A percentile compares a stretch with the other conserved stretches of the same genome.
Evolutionary conservation across 2,329 filamentous ascomycete species (phyloP).

Genomic region (Pseudogymnoascus sp.): DNA sequence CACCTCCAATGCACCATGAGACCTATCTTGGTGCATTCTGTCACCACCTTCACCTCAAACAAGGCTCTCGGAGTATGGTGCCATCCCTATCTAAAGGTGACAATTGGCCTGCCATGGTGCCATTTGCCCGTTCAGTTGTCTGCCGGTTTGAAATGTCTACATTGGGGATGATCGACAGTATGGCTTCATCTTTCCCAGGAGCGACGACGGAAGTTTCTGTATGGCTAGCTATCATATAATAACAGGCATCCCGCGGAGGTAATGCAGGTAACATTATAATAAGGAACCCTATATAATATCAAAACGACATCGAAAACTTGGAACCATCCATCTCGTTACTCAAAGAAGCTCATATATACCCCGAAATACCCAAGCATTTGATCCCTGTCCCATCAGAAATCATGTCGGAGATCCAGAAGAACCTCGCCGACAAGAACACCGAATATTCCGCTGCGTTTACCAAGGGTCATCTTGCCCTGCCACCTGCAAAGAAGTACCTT

Average conservation of each 20-base stretch:
- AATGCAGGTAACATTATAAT: not conserved
- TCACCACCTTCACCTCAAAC: not conserved
- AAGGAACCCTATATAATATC: conserved; percentile 2
- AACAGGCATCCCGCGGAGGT: not conserved
- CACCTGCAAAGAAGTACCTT: conserved; percentile 62
- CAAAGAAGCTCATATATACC: not conserved
- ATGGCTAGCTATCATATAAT: not conserved
- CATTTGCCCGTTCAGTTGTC: not conserved
- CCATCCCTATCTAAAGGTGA: not conserved
- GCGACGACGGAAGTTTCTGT: not conserved
- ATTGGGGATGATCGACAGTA: not conserved
- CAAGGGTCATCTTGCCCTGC: conserved; percentile 59
- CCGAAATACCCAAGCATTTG: not conserved
- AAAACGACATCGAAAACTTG: not conserved
- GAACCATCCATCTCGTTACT: not conserved
- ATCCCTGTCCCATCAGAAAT: not conserved
- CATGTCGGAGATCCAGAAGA: conserved; percentile 37
- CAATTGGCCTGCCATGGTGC: not conserved
- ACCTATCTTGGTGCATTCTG: not conserved
- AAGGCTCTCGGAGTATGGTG: not conserved
- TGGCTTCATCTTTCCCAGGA: not conserved
- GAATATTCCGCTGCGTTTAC: conserved; percentile 53
- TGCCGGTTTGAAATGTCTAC: not conserved
- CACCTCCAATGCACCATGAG: not conserved
- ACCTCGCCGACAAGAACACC: conserved; percentile 50